Percentiles rank a stretch among this genome's conserved stretches.
These are phyloP conservation scores for Cyberlindnera americana DNA, from an alignment of 805 yeast genomes.

Conservation along the genomic window DNA sequence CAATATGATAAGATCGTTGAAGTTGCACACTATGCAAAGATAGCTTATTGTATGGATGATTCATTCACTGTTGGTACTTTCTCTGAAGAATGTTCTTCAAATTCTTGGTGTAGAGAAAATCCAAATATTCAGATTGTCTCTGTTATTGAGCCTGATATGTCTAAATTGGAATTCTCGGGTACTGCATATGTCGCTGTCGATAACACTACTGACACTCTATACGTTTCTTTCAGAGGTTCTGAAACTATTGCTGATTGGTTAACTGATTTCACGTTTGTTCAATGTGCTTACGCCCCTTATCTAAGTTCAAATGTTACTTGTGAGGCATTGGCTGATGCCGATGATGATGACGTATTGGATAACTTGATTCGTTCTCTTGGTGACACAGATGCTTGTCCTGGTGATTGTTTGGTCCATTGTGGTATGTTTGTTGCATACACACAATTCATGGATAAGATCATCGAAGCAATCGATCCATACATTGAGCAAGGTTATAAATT, in stretches of 20 bases:
- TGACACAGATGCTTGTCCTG: conserved; percentile 35
- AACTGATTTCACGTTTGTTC: conserved; percentile 42
- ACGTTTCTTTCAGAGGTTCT: conserved; percentile 63
- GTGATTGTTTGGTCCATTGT: conserved; percentile 52
- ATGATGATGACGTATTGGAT: not conserved
- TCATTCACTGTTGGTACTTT: conserved; percentile 12
- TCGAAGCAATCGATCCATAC: conserved; percentile 31
- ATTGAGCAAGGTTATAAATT: conserved; percentile 43
- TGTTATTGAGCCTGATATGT: conserved; percentile 14
- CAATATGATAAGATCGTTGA: conserved; percentile 15
- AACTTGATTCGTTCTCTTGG: conserved; percentile 5
- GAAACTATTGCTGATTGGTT: conserved; percentile 57
- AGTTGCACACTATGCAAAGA: conserved; percentile 17
- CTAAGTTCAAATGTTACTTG: conserved; percentile 1
- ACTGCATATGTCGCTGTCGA: conserved; percentile 55
- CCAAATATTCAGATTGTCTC: conserved; percentile 8
- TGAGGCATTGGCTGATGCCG: conserved; percentile 1
- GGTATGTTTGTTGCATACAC: conserved; percentile 55
- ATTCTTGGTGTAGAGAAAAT: conserved; percentile 16
- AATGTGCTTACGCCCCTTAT: conserved; percentile 6
- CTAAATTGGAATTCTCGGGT: conserved; percentile 42
- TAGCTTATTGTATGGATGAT: conserved; percentile 19
- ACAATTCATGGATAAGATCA: conserved; percentile 38
- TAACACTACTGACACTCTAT: conserved; percentile 38
- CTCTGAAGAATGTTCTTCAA: conserved; percentile 14